Conservation (phyloP, 2,329 filamentous ascomycete species). For the Didymella pinodella region DNA sequence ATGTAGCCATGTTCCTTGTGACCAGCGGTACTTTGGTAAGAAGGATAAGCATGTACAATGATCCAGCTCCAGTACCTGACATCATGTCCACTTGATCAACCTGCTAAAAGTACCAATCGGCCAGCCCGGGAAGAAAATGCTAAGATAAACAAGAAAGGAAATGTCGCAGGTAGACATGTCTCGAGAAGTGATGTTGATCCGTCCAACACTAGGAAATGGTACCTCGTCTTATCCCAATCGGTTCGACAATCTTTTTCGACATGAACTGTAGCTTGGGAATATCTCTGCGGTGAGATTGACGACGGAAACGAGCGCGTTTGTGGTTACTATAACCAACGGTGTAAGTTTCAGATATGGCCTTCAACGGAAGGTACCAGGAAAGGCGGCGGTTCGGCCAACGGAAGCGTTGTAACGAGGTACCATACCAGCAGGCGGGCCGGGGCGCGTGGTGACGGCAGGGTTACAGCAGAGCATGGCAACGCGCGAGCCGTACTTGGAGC, state of each 20-base stretch:
- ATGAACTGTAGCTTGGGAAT: slow-evolving; percentile 43
- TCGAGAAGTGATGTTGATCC: slow-evolving; percentile 38
- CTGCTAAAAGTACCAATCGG: slow-evolving; percentile 28
- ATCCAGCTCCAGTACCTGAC: slow-evolving; percentile 30
- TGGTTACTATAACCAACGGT: slow-evolving; percentile 42
- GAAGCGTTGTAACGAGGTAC: slow-evolving; percentile 47
- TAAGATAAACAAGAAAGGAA: slow-evolving; percentile 46
- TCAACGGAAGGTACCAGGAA: slow-evolving; percentile 41
- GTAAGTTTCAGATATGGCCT: slow-evolving; percentile 26
- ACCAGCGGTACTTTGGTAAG: slow-evolving; percentile 25
- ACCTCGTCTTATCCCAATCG: slow-evolving; percentile 44
- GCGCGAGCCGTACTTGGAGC: slow-evolving; percentile 97
- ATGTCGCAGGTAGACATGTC: slow-evolving; percentile 33
- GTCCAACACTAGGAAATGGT: slow-evolving; percentile 36
- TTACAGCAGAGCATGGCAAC: slow-evolving; percentile 99
- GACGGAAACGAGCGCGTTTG: slow-evolving; percentile 35
- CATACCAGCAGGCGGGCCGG: slow-evolving; percentile 78
- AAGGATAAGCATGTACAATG: slow-evolving; percentile 36
- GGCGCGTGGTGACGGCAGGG: slow-evolving; percentile 85
- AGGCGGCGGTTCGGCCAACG: slow-evolving; percentile 35
- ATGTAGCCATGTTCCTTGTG: slow-evolving; percentile 29
- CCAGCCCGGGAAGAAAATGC: slow-evolving; percentile 30
- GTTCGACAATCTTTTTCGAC: slow-evolving; percentile 40
- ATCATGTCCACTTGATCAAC: slow-evolving; percentile 23
- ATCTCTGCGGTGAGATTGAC: slow-evolving; percentile 46